These are phyloP conservation scores for Artemisia tridentata DNA, from an alignment of 129 eudicot genomes.

Conservation along the genomic window DNA sequence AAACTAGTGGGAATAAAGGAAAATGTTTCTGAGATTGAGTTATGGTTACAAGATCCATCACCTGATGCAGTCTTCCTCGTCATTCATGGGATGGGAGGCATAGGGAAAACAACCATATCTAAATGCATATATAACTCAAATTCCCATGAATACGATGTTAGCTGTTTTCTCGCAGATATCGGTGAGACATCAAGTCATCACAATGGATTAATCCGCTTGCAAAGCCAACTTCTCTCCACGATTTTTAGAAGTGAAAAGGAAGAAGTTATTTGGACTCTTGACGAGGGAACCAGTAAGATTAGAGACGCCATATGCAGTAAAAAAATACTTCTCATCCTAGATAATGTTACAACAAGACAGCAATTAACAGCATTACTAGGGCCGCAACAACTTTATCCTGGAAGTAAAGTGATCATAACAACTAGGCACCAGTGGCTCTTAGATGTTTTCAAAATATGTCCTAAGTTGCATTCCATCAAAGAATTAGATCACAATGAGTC, in stretches of 20 bases:
- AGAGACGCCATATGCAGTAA: slow-evolving; percentile 6
- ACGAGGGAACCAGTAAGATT: slow-evolving; percentile 25
- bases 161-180: slow-evolving; percentile 14
- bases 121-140: slow-evolving; percentile 19
- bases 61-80: slow-evolving; percentile 1
- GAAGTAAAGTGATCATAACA: slow-evolving; percentile 22
- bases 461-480: slow-evolving; percentile 11
- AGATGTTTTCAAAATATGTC: not conserved
- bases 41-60: slow-evolving; percentile 19
- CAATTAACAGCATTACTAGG: slow-evolving; percentile 16
- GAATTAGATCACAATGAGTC: slow-evolving; percentile 18
- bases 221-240: slow-evolving; percentile 15
- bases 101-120: slow-evolving; percentile 24
- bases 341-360: slow-evolving; percentile 13
- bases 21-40: slow-evolving; percentile 9
- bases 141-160: not conserved
- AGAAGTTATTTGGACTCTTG: slow-evolving; percentile 12
- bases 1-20: slow-evolving; percentile 13
- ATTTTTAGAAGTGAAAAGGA: slow-evolving; percentile 6
- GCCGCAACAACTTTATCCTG: slow-evolving; percentile 10
- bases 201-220: slow-evolving; percentile 12
- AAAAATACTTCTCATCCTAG: slow-evolving; percentile 22
- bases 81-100: slow-evolving; percentile 17
- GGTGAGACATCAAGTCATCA: slow-evolving; percentile 6
- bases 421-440: not conserved